Conservation (phyloP, 2,329 filamentous ascomycete species). For the Catunica adiposa region DNA sequence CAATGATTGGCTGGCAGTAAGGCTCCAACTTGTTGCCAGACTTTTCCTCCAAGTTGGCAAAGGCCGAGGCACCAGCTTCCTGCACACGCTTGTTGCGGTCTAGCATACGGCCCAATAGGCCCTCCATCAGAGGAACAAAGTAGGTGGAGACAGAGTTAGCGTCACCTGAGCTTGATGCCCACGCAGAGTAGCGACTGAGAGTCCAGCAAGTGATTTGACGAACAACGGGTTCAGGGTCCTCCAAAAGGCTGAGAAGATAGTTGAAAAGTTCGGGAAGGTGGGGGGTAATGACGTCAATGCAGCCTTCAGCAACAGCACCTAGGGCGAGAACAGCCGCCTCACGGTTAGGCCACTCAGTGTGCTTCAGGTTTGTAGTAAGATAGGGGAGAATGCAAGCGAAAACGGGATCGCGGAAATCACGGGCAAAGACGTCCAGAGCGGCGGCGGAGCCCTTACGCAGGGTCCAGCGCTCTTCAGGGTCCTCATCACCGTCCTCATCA, state of each 20-base stretch:
- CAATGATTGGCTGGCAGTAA: conserved; percentile 78
- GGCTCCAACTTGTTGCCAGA: conserved; percentile 64
- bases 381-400: conserved; percentile 90
- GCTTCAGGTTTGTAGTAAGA: conserved; percentile 73
- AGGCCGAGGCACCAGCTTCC: conserved; percentile 87
- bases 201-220: conserved; percentile 98
- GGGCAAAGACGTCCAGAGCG: conserved; percentile 82
- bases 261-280: conserved; percentile 82
- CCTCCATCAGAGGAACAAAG: conserved; percentile 95
- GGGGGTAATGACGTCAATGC: conserved; percentile 74
- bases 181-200: conserved; percentile 78
- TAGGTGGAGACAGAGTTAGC: conserved; percentile 52
- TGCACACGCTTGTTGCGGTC: conserved; percentile 97
- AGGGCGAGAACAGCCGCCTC: conserved; percentile 90
- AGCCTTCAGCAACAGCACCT: conserved; percentile 88
- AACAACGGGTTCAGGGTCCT: conserved; percentile 76
- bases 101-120: conserved; percentile 83
- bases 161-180: conserved; percentile 64
- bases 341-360: conserved; percentile 77
- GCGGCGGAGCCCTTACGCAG: conserved; percentile 93
- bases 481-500: conserved; percentile 56
- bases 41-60: conserved; percentile 90
- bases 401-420: conserved; percentile 72
- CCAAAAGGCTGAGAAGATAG: conserved; percentile 72
- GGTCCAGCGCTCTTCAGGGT: conserved; percentile 87